Evolutionary conservation across 495 filamentous ascomycete genomes (phyloP), one percentile per base, ranked within the genome.

Genomic region (Lasiosphaeriaceae sp.): DNA sequence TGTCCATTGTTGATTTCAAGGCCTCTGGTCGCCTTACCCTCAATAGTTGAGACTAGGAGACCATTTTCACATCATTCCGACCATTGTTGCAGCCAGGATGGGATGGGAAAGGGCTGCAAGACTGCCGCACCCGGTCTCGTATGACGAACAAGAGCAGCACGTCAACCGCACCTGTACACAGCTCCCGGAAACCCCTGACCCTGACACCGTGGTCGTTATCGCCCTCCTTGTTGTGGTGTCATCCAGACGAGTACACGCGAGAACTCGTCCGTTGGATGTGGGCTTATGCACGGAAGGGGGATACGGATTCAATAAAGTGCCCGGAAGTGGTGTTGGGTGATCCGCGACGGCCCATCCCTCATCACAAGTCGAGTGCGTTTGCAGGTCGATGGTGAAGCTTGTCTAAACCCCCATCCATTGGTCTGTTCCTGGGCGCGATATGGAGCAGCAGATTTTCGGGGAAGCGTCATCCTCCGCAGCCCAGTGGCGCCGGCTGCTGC

Each of bases 271-370:
- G 39, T n/a, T n/a, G n/a, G n/a, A 43, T 43, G 39, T 43, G n/a
- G 39, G 39, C 5, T 43, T 43, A n/a, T 43, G 8, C 39, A 43
- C 5, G 39, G 39, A n/a, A 43, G 14, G 39, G 39, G 39, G 14
- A 17, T n/a, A 43, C 44, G 44, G 44, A 22, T 22, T 47, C 44
- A 21, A 31, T 31, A 31, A 46, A 56, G 46, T 11, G 23, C 14
- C 56, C 57, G 47, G 52, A 37, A 19, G 52, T 22, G 11, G 22
- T 41, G 24, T 37, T 17, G 44, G 46, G 41, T 47, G 12, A 60
- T 55, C 41, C 58, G 58, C 22, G 53, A 56, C 52, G 53, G 35
- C 47, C 37, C 26, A 43, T 50, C 22, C 29, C 11, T 48, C 49
- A 43, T 16, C 47, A 11, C 47, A 31, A 22, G 17, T 14, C 52